phyloP scores from a whole-genome alignment of 106 monocot genomes.

The Xerophyta viscosa region DNA sequence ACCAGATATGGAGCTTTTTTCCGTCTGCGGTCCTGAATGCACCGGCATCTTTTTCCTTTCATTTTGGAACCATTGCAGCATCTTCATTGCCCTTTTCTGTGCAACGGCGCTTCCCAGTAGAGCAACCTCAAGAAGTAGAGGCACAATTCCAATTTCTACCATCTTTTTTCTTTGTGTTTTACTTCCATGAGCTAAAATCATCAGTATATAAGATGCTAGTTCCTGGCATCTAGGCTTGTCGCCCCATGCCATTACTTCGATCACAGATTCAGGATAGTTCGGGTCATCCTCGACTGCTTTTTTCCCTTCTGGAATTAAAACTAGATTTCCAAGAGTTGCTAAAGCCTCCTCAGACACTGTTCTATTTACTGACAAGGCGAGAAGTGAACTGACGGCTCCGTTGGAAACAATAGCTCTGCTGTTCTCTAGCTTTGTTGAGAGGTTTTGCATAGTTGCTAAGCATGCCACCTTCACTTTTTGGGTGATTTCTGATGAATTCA shows the following conservation, averaged over 20 bases:
- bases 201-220: conserved; percentile 33
- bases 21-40: conserved; percentile 42
- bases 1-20: neutral
- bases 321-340: conserved; percentile 34
- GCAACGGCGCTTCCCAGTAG: conserved; percentile 53
- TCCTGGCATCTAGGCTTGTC: conserved; percentile 51
- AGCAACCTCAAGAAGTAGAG: conserved; percentile 45
- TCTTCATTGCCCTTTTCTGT: conserved; percentile 43
- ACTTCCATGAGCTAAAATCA: conserved; percentile 46
- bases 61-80: conserved; percentile 58
- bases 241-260: conserved; percentile 35
- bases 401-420: conserved; percentile 25
- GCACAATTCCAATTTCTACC: conserved; percentile 34
- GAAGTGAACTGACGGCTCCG: conserved; percentile 31
- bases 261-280: conserved; percentile 22
- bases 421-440: conserved; percentile 57
- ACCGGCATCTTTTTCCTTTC: conserved; percentile 13
- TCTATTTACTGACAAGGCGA: conserved; percentile 11
- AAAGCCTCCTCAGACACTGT: conserved; percentile 26
- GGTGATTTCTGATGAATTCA: conserved; percentile 8
- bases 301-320: conserved; percentile 25
- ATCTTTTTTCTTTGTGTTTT: conserved; percentile 27
- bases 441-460: conserved; percentile 42
- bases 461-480: conserved; percentile 14
- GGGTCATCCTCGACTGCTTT: conserved; percentile 33